Conservation (phyloP, 768 basidiomycete genomes). For the Coprinellus micaceus region DNA sequence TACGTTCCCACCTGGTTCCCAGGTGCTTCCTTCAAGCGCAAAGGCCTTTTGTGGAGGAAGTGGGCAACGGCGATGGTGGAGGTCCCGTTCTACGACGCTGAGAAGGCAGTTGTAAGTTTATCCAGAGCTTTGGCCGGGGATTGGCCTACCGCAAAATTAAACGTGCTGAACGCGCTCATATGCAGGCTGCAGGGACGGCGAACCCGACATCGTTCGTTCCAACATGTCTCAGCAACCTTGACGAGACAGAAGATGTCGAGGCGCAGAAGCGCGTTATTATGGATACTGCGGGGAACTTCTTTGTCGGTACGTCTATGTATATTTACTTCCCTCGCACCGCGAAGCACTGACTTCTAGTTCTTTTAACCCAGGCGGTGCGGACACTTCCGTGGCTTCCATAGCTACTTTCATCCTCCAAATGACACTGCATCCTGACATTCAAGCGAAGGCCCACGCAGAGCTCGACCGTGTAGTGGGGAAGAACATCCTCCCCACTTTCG, state of each 20-base stretch:
- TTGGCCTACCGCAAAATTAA: too few species aligned
- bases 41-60: constrained; percentile 29
- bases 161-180: too few species aligned
- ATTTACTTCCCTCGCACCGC: not conserved
- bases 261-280: constrained; percentile 16
- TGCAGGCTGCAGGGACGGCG: constrained; percentile 17
- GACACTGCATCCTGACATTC: constrained; percentile 18
- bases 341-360: not conserved
- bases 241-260: constrained; percentile 13
- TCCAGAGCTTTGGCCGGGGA: not conserved
- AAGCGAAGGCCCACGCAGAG: constrained; percentile 20
- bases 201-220: constrained; percentile 15
- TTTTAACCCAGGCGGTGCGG: constrained; percentile 17
- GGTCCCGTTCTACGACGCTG: constrained; percentile 21
- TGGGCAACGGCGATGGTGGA: constrained; percentile 21
- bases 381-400: constrained; percentile 20
- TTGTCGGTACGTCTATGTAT: constrained; percentile 15
- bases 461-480: constrained; percentile 23
- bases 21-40: constrained; percentile 32
- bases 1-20: constrained; percentile 38
- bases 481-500: constrained; percentile 18
- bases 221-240: constrained; percentile 13
- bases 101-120: constrained; percentile 15
- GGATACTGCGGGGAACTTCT: constrained; percentile 19
- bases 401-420: constrained; percentile 19